Evolutionary conservation across 1,139 yeast genomes (phyloP), one percentile per base, ranked within the genome.

Genomic region (Magnusiomyces sp.): DNA sequence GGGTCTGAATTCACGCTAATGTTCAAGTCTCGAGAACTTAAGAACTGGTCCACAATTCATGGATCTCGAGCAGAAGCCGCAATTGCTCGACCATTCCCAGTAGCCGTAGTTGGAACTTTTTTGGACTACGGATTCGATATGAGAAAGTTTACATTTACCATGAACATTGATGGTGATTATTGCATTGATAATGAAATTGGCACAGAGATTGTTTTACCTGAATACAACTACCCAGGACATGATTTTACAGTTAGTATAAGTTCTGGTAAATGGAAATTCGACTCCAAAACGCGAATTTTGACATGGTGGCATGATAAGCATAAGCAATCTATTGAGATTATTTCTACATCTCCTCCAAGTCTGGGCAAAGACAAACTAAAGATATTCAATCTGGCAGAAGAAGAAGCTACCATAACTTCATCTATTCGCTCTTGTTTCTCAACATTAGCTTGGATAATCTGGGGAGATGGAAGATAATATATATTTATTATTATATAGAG

Each of bases 51-150:
- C 19, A 40, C 5, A 41, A 40, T 76, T 2, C 77, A 75, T 53
- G 94, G 94, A 0, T 75, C 80, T 1, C 70, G 96, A 48, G 94
- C 90, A 0, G 73, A 76, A 1, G 75, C 75, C 50, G 87, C 95
- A 0, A 75, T 83, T 2, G 69, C 85, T 20, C 72, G 96, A 47
- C 96, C 96, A 1, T 85, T 74, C 57, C 79, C 85, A 1, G 64
- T 79, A 2, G 77, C 81, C 2, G 73, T 81, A 0, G 70, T 70
- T 45, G 95, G 95, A 0, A 56, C 58, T 0, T 67, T 70, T 13
- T 64, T 75, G 3, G 63, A 65, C 23, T 75, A 81, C 11, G 80
- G 75, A 48, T 86, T 85, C 61, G 80, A 81, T 55, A 57, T 83
- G 52, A 66, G 67, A 45, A 61, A 67, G 1, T 68, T 68, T n/a